phyloP scores from a whole-genome alignment of 2,329 filamentous ascomycete species.

The Xylaria polymorpha region DNA sequence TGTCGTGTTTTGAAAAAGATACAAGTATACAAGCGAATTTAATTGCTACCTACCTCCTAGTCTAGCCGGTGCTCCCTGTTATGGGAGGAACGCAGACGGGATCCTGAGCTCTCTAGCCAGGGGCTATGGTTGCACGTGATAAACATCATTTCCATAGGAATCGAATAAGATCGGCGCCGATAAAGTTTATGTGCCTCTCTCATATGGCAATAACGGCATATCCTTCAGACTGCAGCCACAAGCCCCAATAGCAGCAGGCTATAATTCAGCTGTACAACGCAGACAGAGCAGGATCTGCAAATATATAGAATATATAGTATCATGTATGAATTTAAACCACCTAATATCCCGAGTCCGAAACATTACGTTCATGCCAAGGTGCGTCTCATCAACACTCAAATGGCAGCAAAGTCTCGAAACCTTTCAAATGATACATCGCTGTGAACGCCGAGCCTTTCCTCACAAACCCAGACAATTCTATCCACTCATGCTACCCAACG shows the following conservation, averaged over 20 bases:
- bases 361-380: background rate
- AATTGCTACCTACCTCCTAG: too few species aligned
- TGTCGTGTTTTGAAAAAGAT: background rate
- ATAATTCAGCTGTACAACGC: background rate
- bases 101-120: background rate
- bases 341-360: background rate
- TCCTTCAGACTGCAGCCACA: background rate
- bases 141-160: background rate
- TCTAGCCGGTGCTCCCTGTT: background rate
- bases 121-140: background rate
- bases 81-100: background rate
- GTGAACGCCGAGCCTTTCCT: conserved; percentile 10
- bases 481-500: conserved; percentile 26
- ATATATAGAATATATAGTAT: background rate
- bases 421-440: conserved; percentile 19
- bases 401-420: conserved; percentile 8
- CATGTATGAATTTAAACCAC: background rate
- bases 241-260: background rate
- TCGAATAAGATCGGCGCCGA: too few species aligned
- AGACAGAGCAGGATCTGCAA: background rate
- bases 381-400: too few species aligned
- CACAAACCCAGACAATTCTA: conserved; percentile 4
- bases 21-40: too few species aligned
- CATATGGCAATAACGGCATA: background rate
- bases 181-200: background rate